phyloP scores from a whole-genome alignment of 1,284 basidiomycete species.

The Trametes polyzona region DNA sequence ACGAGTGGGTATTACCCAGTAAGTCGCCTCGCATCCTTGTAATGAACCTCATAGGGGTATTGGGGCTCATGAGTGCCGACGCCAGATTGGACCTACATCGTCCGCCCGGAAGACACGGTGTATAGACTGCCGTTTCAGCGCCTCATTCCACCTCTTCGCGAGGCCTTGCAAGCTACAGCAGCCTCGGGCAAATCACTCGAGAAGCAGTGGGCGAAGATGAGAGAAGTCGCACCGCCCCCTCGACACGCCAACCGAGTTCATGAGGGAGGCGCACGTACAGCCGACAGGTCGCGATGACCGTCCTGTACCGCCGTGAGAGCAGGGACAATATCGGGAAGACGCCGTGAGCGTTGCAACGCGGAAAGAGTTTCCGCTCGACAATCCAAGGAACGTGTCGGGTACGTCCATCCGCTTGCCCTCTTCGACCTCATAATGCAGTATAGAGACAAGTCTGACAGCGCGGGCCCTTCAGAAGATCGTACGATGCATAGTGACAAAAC shows the following conservation, averaged over 20 bases:
- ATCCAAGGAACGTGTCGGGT: too few relatives aligned
- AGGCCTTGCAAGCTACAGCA: slow-evolving; percentile 5
- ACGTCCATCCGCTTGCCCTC: too few relatives aligned
- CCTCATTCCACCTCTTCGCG: slow-evolving; percentile 36
- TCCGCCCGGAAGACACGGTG: slow-evolving; percentile 40
- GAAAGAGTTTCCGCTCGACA: too few relatives aligned
- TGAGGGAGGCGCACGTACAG: too few relatives aligned
- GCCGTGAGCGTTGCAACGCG: too few relatives aligned
- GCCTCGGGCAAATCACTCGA: slow-evolving; percentile 13
- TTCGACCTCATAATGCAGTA: too few relatives aligned
- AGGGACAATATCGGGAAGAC: too few relatives aligned
- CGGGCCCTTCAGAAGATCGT: too few relatives aligned
- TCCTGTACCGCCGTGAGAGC: too few relatives aligned
- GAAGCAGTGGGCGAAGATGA: slow-evolving; percentile 9
- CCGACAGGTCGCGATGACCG: too few relatives aligned
- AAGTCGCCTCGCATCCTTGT: slow-evolving; percentile 10
- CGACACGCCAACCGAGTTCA: not conserved
- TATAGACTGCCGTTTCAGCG: slow-evolving; percentile 48
- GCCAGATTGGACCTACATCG: slow-evolving; percentile 51
- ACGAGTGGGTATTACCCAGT: slow-evolving; percentile 45
- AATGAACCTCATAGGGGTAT: not conserved
- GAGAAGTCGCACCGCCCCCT: not conserved
- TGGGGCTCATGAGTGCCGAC: not conserved
- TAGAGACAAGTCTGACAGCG: too few relatives aligned
- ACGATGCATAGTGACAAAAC: too few relatives aligned